phyloP scores from a whole-genome alignment of 768 basidiomycete genomes.

The Astraeus odoratus region DNA sequence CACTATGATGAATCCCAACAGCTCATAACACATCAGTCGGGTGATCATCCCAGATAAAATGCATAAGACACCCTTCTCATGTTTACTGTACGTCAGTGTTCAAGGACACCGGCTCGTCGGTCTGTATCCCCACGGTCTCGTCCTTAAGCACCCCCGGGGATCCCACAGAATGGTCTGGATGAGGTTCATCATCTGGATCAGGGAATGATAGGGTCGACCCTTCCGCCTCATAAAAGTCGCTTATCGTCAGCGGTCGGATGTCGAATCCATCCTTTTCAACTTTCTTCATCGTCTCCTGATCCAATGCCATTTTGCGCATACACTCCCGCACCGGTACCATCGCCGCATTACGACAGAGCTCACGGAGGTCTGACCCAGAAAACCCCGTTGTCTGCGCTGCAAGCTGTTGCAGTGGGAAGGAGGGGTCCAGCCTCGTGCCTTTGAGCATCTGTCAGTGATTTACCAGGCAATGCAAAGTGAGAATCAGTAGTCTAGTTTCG shows the following conservation, averaged over 20 bases:
- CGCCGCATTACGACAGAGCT: constrained; percentile 88
- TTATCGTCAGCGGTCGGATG: constrained; percentile 61
- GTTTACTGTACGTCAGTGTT: too few relatives aligned
- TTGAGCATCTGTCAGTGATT: constrained; percentile 63
- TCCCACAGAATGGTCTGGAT: background rate
- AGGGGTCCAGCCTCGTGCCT: constrained; percentile 58
- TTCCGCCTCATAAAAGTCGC: constrained; percentile 57
- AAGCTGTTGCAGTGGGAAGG: constrained; percentile 55
- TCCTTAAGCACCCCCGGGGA: background rate
- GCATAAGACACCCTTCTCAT: too few relatives aligned
- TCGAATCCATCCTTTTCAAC: constrained; percentile 52
- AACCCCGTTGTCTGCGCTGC: constrained; percentile 65
- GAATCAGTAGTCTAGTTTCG: too few relatives aligned
- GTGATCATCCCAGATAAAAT: too few relatives aligned
- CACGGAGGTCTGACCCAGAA: constrained; percentile 88
- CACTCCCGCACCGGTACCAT: constrained; percentile 89
- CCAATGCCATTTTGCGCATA: constrained; percentile 46
- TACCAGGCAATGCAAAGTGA: background rate
- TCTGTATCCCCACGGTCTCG: background rate
- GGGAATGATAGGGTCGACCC: constrained; percentile 20
- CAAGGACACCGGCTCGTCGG: too few relatives aligned
- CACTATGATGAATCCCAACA: too few relatives aligned
- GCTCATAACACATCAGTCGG: too few relatives aligned
- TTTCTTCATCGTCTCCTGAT: constrained; percentile 43
- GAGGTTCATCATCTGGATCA: constrained; percentile 19